A percentile compares a stretch with the other conserved stretches of the same genome.
phyloP scores from a whole-genome alignment of 441 rosid species.

The Jatropha podagrica region DNA sequence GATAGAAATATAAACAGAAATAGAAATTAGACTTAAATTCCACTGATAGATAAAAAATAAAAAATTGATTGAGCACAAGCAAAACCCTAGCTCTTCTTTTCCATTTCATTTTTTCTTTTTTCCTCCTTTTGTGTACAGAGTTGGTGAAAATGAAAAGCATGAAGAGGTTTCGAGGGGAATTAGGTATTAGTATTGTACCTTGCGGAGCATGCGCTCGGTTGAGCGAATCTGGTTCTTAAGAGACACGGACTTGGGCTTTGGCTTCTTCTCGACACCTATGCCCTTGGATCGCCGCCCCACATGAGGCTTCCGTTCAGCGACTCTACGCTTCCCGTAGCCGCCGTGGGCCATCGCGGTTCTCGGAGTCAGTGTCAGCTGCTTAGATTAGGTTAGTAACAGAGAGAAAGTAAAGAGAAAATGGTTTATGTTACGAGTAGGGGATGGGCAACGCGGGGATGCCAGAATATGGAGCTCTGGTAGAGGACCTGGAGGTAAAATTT shows the following conservation, averaged over 20 bases:
- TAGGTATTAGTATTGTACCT: constrained; percentile 35
- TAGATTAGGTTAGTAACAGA: not conserved
- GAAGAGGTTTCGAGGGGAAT: not conserved
- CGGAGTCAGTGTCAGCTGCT: not conserved
- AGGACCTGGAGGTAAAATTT: not conserved
- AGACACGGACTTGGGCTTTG: constrained; percentile 63
- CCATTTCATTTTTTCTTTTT: not conserved
- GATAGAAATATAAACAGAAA: not conserved
- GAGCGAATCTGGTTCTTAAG: constrained; percentile 94
- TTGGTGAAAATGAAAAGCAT: not conserved
- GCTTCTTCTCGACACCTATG: constrained; percentile 63
- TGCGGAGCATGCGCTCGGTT: constrained; percentile 88
- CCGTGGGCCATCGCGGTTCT: constrained; percentile 75
- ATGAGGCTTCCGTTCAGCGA: constrained; percentile 58
- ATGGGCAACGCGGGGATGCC: not conserved
- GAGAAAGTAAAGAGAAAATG: not conserved
- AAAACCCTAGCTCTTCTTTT: constrained; percentile 15
- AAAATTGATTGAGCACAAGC: not conserved
- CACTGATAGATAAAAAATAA: not conserved
- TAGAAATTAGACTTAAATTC: not conserved
- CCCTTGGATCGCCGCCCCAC: constrained; percentile 71
- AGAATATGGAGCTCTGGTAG: not conserved
- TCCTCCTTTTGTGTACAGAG: no score
- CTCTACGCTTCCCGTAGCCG: constrained; percentile 76
- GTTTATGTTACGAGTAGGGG: not conserved